A percentile compares a stretch with the other conserved stretches of the same genome.
phyloP scores from a whole-genome alignment of 257 asterid genomes.

The Solanum medicagineum region DNA sequence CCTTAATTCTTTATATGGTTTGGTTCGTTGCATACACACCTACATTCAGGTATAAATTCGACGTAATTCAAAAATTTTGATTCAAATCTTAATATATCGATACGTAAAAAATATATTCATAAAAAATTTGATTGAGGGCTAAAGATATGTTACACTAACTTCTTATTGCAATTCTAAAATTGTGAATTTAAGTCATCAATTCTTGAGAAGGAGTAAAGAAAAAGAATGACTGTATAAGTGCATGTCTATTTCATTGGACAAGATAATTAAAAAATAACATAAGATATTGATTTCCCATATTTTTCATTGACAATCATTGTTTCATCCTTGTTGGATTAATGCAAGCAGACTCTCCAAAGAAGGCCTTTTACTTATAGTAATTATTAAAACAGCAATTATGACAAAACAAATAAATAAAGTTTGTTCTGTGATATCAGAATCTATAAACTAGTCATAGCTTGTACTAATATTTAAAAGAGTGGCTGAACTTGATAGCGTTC shows the following conservation, averaged over 20 bases:
- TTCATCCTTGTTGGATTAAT: not conserved
- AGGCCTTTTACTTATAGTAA: not conserved
- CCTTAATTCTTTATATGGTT: not conserved
- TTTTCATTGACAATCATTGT: not conserved
- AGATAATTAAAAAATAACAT: not conserved
- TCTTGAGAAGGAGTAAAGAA: no score
- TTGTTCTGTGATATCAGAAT: not conserved
- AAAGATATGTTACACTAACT: no score
- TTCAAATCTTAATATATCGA: not conserved
- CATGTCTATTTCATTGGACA: not conserved
- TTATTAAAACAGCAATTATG: not conserved
- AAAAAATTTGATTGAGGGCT: no score
- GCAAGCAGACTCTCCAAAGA: not conserved
- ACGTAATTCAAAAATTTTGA: not conserved
- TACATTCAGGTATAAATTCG: rapidly evolving
- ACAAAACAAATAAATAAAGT: not conserved
- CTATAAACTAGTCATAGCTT: not conserved
- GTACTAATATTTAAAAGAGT: not conserved
- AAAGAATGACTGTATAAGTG: not conserved
- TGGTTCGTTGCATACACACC: not conserved
- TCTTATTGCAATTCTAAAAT: no score
- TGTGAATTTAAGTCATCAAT: no score
- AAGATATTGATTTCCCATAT: not conserved
- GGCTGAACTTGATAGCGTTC: not conserved
- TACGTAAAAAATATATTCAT: no score